phyloP scores from a whole-genome alignment of 805 yeast genomes.

The Pichia ethanolica region DNA sequence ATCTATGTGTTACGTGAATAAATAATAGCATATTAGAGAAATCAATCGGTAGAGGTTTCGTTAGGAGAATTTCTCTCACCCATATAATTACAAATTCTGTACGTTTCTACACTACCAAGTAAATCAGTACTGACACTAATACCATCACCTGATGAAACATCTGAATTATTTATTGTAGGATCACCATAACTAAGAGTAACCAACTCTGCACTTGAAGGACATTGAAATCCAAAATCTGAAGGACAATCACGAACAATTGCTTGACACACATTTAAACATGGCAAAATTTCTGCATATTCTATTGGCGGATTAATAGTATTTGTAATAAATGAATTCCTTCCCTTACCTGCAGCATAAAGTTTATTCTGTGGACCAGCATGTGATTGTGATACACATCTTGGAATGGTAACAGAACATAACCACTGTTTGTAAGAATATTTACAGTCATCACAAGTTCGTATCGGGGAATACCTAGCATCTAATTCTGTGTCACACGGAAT shows the following conservation, averaged over 20 bases:
- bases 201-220: slow-evolving; percentile 46
- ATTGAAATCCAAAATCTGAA: slow-evolving; percentile 59
- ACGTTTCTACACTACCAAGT: slow-evolving; percentile 9
- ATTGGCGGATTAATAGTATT: slow-evolving; percentile 43
- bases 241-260: slow-evolving; percentile 82
- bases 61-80: slow-evolving; percentile 18
- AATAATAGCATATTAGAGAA: no score
- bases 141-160: not conserved
- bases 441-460: slow-evolving; percentile 70
- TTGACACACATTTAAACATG: slow-evolving; percentile 78
- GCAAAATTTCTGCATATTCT: slow-evolving; percentile 71
- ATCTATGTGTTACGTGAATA: no score
- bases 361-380: slow-evolving; percentile 36
- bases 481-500: slow-evolving; percentile 64
- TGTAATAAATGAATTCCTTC: slow-evolving; percentile 57
- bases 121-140: not conserved
- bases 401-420: slow-evolving; percentile 86
- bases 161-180: slow-evolving; percentile 12
- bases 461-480: slow-evolving; percentile 66
- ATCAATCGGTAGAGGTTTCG: not conserved
- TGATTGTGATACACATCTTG: slow-evolving; percentile 60
- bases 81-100: slow-evolving; percentile 35
- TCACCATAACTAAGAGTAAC: slow-evolving; percentile 34
- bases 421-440: slow-evolving; percentile 65
- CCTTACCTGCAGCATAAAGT: slow-evolving; percentile 38